Conservation (phyloP, 768 basidiomycete species). For the Ramaria rubella region DNA sequence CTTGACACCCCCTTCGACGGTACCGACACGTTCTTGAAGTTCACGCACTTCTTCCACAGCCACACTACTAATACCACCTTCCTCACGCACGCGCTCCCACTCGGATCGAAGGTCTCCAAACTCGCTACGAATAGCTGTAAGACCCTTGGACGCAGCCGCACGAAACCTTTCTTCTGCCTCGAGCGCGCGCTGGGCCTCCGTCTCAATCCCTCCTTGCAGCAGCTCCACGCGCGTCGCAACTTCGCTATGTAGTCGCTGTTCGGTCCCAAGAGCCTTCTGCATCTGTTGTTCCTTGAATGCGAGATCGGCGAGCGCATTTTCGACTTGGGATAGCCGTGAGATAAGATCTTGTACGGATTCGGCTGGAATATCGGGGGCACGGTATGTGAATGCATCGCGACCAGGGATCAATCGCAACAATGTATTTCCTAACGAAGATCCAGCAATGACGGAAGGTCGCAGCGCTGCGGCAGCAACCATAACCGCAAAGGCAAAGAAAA, state of each 20-base stretch:
- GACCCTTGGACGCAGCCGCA: slow-evolving; percentile 36
- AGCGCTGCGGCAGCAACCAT: slow-evolving; percentile 42
- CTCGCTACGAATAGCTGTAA: slow-evolving; percentile 49
- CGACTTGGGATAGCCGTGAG: slow-evolving; percentile 54
- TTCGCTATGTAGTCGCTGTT: slow-evolving; percentile 44
- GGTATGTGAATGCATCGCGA: slow-evolving; percentile 34
- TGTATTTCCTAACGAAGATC: background rate
- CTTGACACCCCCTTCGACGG: slow-evolving; percentile 56
- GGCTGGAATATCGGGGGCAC: slow-evolving; percentile 51
- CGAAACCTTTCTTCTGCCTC: slow-evolving; percentile 50
- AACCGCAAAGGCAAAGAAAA: slow-evolving; percentile 36
- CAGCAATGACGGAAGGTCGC: background rate
- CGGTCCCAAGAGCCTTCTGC: slow-evolving; percentile 46
- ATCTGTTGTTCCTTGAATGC: slow-evolving; percentile 39
- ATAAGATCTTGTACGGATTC: slow-evolving; percentile 62
- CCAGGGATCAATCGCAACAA: slow-evolving; percentile 9
- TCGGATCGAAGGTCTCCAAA: slow-evolving; percentile 37
- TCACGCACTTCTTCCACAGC: slow-evolving; percentile 40
- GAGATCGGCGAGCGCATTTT: slow-evolving; percentile 54
- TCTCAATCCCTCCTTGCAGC: slow-evolving; percentile 5
- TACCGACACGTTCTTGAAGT: slow-evolving; percentile 57
- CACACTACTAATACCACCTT: slow-evolving; percentile 51
- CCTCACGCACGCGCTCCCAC: slow-evolving; percentile 27
- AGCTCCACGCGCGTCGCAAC: slow-evolving; percentile 43
- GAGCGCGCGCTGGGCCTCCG: slow-evolving; percentile 35